Evolutionary conservation across 148 eudicot species (phyloP), one percentile per base, ranked within the genome.

Genomic region (Euryodendron excelsum): DNA sequence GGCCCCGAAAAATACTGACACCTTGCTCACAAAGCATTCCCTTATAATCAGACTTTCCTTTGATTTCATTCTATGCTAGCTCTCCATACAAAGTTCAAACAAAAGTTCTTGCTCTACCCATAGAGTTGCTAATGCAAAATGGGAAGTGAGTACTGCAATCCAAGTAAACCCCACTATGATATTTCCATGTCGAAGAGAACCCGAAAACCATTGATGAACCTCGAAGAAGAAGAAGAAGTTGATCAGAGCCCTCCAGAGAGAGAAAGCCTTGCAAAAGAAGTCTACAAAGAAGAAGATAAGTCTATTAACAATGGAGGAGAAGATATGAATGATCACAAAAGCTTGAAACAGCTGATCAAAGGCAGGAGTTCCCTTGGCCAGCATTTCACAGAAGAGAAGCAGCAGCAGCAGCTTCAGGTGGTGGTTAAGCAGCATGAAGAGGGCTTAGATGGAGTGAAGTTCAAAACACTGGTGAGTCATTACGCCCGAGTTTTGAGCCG

Each of bases 101-200:
- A 62, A 25, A 9, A 69, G 34, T 27, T 37, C 4, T 10, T 45
- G 47, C 28, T 8, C 21, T 25, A 45, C 0, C 4, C 5, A n/a
- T 6, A 5, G 6, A 50, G 74, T 13, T 69, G 36, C 20, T 70
- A 53, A 33, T n/a, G 30, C 10, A 66, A 73, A 87, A n/a, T 87
- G 90, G 88, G 79, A 79, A 82, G 78, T 59, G 67, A 83, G 61
- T 21, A 33, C 30, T 39, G 18, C 25, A 28, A 31, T 62, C 48
- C 81, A 17, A 50, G 55, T 10, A 85, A 77, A 67, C 74, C 78
- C 14, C 80, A 11, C 34, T 80, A 86, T 75, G 84, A 86, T 58
- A 81, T 86, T 64, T 28, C 76, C 79, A 73, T 83, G 86, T 86
- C 89, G 10, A 83, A 65, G 74, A 83, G 89, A 79, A 86, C 89